A percentile compares a stretch with the other conserved stretches of the same genome.
These are phyloP conservation scores for Tolypocladium guangdongense DNA, from an alignment of 2,329 filamentous ascomycete genomes.

Conservation along the genomic window DNA sequence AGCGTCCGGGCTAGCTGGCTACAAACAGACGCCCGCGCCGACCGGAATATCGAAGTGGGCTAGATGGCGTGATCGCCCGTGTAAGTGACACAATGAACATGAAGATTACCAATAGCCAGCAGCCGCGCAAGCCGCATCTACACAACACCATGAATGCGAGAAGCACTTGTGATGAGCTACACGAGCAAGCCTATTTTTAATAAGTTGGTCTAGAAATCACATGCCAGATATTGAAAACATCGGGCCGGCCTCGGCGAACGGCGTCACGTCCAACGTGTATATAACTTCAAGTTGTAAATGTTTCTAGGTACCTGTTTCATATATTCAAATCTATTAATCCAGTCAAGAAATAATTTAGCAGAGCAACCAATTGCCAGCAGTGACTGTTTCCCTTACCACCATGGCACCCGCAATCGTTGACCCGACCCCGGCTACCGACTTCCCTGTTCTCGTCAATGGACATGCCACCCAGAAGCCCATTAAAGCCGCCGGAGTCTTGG, in stretches of 20 bases:
- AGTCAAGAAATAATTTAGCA: neutral
- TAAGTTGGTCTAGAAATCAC: neutral
- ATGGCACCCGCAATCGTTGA: constrained; percentile 8
- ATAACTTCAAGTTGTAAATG: neutral
- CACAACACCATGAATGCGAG: neutral
- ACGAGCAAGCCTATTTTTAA: neutral
- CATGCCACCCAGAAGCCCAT: constrained; percentile 24
- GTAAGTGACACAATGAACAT: neutral
- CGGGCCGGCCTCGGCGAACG: neutral
- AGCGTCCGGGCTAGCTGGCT: neutral
- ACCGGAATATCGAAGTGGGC: neutral
- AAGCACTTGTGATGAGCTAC: neutral
- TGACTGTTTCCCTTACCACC: neutral
- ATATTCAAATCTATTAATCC: neutral
- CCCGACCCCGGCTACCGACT: neutral
- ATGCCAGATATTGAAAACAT: neutral
- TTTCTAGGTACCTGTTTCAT: neutral
- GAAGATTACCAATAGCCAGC: neutral
- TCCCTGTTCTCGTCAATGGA: constrained; percentile 3
- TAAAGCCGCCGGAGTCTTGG: constrained; percentile 37
- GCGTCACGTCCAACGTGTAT: neutral
- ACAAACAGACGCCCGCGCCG: neutral
- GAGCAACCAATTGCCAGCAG: too few relatives aligned
- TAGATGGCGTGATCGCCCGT: neutral
- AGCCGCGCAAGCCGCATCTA: neutral